A percentile compares a stretch with the other conserved stretches of the same genome.
Evolutionary conservation across 805 yeast genomes (phyloP).

Genomic region (Hanseniaspora meyeri): DNA sequence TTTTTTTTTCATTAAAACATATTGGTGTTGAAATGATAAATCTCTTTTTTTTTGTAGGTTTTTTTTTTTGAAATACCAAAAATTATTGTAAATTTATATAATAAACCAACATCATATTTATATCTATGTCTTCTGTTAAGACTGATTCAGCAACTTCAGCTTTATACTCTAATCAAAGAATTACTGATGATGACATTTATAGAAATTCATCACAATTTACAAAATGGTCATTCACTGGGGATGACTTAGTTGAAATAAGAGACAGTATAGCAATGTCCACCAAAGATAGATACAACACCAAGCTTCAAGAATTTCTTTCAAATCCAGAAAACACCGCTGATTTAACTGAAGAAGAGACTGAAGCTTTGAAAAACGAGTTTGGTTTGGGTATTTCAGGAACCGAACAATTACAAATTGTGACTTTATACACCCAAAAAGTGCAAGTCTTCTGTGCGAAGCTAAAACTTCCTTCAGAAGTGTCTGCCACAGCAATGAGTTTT

Average conservation of each 20-base stretch:
- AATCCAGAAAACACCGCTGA: constrained; percentile 21
- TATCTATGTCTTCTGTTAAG: neutral
- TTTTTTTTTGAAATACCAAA: neutral
- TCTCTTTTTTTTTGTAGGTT: neutral
- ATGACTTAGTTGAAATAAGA: constrained; percentile 41
- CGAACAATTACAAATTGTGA: constrained; percentile 60
- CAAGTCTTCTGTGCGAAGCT: constrained; percentile 58
- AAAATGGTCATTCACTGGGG: constrained; percentile 68
- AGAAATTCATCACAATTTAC: constrained; percentile 76
- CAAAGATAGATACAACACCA: constrained; percentile 24
- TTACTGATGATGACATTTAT: constrained; percentile 75
- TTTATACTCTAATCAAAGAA: constrained; percentile 23
- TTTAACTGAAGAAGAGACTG: constrained; percentile 26
- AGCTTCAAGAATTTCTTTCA: constrained; percentile 24
- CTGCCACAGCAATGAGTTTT: constrained; percentile 75
- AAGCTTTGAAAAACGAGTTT: constrained; percentile 23
- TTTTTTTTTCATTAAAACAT: too few relatives aligned
- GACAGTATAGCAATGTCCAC: constrained; percentile 46
- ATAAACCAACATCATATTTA: constrained; percentile 7
- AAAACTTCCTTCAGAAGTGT: constrained; percentile 76
- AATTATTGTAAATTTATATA: neutral
- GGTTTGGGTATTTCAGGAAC: constrained; percentile 39
- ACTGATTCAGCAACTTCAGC: neutral
- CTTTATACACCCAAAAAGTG: constrained; percentile 61
- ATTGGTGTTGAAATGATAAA: too few relatives aligned